Percentiles rank a stretch among this genome's conserved stretches.
Evolutionary conservation across 371 early-diverging fungal genomes (phyloP).

Genomic region (Conidiobolus incongruus): DNA sequence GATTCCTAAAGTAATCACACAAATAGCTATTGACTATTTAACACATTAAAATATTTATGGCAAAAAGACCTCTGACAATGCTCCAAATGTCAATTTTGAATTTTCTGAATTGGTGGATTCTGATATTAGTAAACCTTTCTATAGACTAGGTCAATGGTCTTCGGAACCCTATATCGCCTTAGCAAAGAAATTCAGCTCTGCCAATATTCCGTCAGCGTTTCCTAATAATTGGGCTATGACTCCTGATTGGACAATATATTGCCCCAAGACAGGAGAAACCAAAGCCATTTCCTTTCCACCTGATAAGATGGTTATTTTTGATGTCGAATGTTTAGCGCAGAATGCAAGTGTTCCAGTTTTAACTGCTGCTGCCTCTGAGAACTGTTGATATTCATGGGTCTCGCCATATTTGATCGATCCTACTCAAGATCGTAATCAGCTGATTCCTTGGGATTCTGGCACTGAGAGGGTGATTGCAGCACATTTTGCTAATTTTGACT

Average conservation of each 20-base stretch:
- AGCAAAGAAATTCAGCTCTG: conserved; percentile 23
- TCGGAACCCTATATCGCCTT: conserved; percentile 22
- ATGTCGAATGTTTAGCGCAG: conserved; percentile 58
- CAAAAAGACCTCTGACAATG: conserved; percentile 25
- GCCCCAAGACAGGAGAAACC: conserved; percentile 11
- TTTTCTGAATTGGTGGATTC: conserved; percentile 27
- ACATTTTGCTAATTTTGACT: conserved; percentile 83
- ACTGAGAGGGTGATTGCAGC: conserved; percentile 43
- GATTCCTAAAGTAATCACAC: conserved; percentile 10
- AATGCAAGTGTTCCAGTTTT: conserved; percentile 51
- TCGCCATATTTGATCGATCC: conserved; percentile 36
- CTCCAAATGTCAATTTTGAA: conserved; percentile 14
- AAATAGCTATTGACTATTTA: conserved; percentile 29
- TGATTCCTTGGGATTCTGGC: conserved; percentile 41
- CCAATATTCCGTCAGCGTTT: conserved; percentile 12
- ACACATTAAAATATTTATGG: conserved; percentile 32
- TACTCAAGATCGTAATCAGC: conserved; percentile 14
- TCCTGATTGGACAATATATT: conserved; percentile 75
- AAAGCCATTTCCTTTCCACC: conserved; percentile 24
- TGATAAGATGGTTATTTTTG: conserved; percentile 59
- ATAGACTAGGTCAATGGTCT: conserved; percentile 37
- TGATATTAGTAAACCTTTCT: conserved; percentile 64
- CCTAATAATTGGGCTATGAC: conserved; percentile 24
- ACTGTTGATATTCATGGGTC: conserved; percentile 83
- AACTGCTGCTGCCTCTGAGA: conserved; percentile 52